Conservation (phyloP, 2,329 filamentous ascomycete genomes). For the Xylariales sp. region DNA sequence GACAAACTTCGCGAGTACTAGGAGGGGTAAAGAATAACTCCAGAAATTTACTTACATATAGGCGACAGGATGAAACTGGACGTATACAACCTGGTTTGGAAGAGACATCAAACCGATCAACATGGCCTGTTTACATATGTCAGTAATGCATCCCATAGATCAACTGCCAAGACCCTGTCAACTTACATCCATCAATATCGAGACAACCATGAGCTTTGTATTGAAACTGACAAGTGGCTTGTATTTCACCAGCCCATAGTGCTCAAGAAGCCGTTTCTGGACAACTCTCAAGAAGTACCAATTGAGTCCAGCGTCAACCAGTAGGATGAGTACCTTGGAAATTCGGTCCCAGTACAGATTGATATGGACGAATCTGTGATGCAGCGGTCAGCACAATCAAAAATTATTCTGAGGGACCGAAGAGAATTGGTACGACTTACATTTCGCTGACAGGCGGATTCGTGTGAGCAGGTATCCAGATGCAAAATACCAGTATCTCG, state of each 20-base stretch:
- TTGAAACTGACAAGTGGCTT: conserved; percentile 45
- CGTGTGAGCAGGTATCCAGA: conserved; percentile 46
- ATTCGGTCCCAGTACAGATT: conserved; percentile 49
- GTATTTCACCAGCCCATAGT: conserved; percentile 45
- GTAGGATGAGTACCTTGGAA: conserved; percentile 46
- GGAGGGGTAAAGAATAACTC: no score
- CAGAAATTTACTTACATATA: no score
- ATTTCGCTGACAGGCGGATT: conserved; percentile 32
- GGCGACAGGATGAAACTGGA: conserved; percentile 37
- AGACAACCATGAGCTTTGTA: conserved; percentile 42
- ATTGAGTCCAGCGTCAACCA: conserved; percentile 47
- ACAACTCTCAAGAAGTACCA: conserved; percentile 46
- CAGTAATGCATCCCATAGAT: not conserved
- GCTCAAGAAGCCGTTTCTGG: conserved; percentile 39
- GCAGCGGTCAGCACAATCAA: not conserved
- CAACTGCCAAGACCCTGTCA: conserved; percentile 13
- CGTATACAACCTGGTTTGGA: conserved; percentile 41
- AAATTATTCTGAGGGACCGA: no score
- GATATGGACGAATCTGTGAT: conserved; percentile 30
- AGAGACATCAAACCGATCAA: conserved; percentile 42
- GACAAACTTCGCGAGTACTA: no score
- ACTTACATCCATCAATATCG: conserved; percentile 44
- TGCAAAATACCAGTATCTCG: conserved; percentile 48
- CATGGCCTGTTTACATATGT: conserved; percentile 15
- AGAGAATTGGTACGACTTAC: conserved; percentile 19